Percentiles rank a stretch among this genome's conserved stretches.
Evolutionary conservation across 768 basidiomycete species (phyloP).

Genomic region (Mycena kentingensis): DNA sequence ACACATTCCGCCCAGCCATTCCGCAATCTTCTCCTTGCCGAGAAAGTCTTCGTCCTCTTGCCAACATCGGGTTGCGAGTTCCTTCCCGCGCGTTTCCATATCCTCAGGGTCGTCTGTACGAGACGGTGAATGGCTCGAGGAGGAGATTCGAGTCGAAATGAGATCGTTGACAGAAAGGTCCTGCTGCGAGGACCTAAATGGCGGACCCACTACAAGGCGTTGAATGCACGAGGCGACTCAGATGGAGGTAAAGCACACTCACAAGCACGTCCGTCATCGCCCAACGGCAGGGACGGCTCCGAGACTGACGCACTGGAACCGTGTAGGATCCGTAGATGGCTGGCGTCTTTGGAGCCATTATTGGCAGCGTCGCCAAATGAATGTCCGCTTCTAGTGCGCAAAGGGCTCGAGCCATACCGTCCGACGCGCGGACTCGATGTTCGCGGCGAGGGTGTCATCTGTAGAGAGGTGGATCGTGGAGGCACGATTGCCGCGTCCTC

Average conservation of each 20-base stretch:
- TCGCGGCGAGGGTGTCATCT: conserved; percentile 37
- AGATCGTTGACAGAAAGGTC: conserved; percentile 55
- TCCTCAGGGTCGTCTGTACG: conserved; percentile 53
- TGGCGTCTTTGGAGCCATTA: conserved; percentile 32
- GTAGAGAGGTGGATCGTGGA: conserved; percentile 54
- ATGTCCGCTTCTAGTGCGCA: conserved; percentile 46
- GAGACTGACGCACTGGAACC: conserved; percentile 76
- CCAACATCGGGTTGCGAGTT: conserved; percentile 79
- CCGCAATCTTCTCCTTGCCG: conserved; percentile 89
- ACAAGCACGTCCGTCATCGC: conserved; percentile 54
- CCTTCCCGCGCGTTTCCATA: conserved; percentile 64
- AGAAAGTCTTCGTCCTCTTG: conserved; percentile 84
- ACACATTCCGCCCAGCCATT: conserved; percentile 92
- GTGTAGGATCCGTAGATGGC: conserved; percentile 62
- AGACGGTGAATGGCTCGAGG: conserved; percentile 42
- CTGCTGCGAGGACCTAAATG: conserved; percentile 25
- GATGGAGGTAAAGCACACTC: conserved; percentile 30
- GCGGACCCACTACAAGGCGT: conserved; percentile 25
- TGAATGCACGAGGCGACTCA: conserved; percentile 13
- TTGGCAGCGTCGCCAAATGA: conserved; percentile 26
- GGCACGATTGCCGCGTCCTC: conserved; percentile 39
- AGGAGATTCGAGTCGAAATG: conserved; percentile 46
- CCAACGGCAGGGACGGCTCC: conserved; percentile 72
- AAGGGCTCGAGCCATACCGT: conserved; percentile 43
- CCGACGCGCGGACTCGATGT: conserved; percentile 36